Conservation (phyloP, 805 yeast genomes). For the Wickerhamomyces subpelliculosus region DNA sequence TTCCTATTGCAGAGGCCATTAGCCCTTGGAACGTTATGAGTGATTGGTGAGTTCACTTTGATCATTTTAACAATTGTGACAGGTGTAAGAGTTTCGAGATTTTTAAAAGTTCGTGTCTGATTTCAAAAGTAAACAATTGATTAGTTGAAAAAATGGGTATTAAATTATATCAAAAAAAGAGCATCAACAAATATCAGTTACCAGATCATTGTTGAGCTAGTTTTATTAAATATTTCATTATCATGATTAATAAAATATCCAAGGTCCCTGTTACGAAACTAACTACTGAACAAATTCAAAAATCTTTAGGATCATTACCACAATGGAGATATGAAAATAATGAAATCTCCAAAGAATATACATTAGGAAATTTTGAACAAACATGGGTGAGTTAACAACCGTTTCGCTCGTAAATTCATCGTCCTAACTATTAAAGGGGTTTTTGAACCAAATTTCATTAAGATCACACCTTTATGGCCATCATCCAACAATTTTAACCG, state of each 20-base stretch:
- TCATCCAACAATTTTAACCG: slow-evolving; percentile 62
- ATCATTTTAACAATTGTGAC: too few relatives aligned
- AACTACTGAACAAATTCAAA: background rate
- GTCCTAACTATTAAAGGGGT: slow-evolving; percentile 17
- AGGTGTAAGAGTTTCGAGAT: too few relatives aligned
- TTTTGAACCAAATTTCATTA: slow-evolving; percentile 50
- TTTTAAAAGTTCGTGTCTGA: too few relatives aligned
- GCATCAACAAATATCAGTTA: too few relatives aligned
- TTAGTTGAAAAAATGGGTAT: too few relatives aligned
- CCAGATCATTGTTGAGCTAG: too few relatives aligned
- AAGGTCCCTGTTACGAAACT: too few relatives aligned
- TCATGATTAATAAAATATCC: too few relatives aligned
- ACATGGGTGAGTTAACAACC: slow-evolving; percentile 44
- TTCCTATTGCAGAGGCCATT: slow-evolving; percentile 68
- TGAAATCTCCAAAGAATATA: slow-evolving; percentile 28
- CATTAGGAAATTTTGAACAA: slow-evolving; percentile 45
- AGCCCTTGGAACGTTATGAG: background rate
- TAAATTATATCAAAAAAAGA: too few relatives aligned
- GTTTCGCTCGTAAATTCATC: background rate
- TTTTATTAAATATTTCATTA: too few relatives aligned
- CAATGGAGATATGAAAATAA: slow-evolving; percentile 19
- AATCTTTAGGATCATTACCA: slow-evolving; percentile 1
- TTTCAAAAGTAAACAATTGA: too few relatives aligned
- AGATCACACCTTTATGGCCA: slow-evolving; percentile 54
- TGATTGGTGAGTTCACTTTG: too few relatives aligned